Evolutionary conservation across 2,329 filamentous ascomycete species (phyloP).

Genomic region (Colletotrichum sp.): DNA sequence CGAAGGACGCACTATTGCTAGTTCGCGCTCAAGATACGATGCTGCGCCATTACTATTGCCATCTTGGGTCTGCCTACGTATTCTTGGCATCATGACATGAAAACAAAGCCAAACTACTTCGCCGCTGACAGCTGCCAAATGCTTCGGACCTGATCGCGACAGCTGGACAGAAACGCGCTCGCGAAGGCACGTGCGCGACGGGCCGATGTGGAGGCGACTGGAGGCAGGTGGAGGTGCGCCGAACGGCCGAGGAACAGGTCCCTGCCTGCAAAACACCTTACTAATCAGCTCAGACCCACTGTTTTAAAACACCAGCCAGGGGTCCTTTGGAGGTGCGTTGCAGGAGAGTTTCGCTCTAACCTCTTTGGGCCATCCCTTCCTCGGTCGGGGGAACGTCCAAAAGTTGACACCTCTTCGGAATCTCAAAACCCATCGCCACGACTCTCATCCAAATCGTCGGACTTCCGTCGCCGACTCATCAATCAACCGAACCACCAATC

Average conservation of each 20-base stretch:
- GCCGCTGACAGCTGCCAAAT: neutral
- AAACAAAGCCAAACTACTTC: neutral
- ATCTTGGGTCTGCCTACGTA: neutral
- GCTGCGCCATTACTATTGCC: neutral
- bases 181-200: neutral
- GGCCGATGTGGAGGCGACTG: neutral
- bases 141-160: neutral
- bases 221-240: neutral
- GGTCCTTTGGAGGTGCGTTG: neutral
- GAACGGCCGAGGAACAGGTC: neutral
- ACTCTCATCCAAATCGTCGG: neutral
- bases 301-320: conserved; percentile 2
- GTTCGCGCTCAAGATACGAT: neutral
- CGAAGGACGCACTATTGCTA: neutral
- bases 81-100: neutral
- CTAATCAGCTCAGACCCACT: neutral
- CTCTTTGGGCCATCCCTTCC: neutral
- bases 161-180: neutral
- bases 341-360: conserved; percentile 22
- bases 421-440: neutral
- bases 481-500: neutral
- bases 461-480: neutral
- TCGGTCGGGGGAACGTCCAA: conserved; percentile 2
- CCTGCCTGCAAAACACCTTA: neutral
- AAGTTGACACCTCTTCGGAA: conserved; percentile 21